Conservation (phyloP, 768 basidiomycete genomes). For the Macrolepiota dolichaula region DNA sequence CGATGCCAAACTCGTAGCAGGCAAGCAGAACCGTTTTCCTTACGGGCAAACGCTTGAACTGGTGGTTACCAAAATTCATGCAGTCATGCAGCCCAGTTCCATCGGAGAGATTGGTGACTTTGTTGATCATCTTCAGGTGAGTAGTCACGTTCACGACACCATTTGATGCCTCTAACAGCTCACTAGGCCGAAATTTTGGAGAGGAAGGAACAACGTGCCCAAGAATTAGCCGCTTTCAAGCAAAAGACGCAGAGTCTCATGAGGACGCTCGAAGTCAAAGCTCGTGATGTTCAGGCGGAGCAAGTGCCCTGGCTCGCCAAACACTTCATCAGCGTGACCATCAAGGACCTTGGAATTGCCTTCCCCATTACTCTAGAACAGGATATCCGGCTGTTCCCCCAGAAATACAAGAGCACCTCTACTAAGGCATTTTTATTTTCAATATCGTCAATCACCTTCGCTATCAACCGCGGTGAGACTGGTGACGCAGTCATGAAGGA, state of each 20-base stretch:
- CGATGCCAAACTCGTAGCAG: conserved; percentile 53
- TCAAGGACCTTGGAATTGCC: conserved; percentile 80
- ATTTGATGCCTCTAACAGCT: neutral
- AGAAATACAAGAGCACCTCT: conserved; percentile 31
- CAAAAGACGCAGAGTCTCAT: conserved; percentile 74
- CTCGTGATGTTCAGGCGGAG: conserved; percentile 35
- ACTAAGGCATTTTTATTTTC: conserved; percentile 86
- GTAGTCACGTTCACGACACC: conserved; percentile 1
- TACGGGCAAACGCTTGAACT: conserved; percentile 43
- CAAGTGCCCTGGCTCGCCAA: conserved; percentile 52
- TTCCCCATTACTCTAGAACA: conserved; percentile 75
- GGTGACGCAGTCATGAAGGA: conserved; percentile 71
- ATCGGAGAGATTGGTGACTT: conserved; percentile 90
- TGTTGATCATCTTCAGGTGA: conserved; percentile 78
- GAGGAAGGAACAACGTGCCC: conserved; percentile 70
- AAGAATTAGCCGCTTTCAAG: conserved; percentile 80
- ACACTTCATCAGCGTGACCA: conserved; percentile 49
- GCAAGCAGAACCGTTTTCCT: conserved; percentile 22
- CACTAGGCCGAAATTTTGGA: conserved; percentile 68
- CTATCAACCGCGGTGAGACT: conserved; percentile 69
- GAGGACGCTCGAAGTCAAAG: conserved; percentile 66
- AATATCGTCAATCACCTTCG: conserved; percentile 71
- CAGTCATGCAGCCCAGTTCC: conserved; percentile 92
- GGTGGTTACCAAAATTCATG: conserved; percentile 74
- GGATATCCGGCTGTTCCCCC: conserved; percentile 40